Conservation (phyloP, 2,329 filamentous ascomycete species). For the Ascochyta koolunga region DNA sequence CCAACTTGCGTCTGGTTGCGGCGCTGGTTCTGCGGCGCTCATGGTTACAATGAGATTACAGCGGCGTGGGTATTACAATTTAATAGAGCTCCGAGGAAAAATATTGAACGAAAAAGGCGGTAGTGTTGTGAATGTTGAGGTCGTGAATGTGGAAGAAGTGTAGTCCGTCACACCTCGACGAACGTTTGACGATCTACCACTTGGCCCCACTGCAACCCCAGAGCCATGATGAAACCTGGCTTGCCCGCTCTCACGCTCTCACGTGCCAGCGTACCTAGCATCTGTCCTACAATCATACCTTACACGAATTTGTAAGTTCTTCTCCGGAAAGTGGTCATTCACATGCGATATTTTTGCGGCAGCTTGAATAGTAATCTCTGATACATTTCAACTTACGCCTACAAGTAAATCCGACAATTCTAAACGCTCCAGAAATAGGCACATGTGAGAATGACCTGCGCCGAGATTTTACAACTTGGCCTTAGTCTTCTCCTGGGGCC, state of each 20-base stretch:
- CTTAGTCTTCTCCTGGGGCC: constrained; percentile 51
- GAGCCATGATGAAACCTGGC: background rate
- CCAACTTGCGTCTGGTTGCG: constrained; percentile 36
- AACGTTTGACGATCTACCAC: constrained; percentile 17
- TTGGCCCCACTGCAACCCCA: constrained; percentile 8
- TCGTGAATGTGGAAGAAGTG: constrained; percentile 7
- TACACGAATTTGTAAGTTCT: too few relatives aligned
- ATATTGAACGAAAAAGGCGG: background rate
- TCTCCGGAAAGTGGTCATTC: too few relatives aligned
- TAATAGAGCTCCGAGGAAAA: background rate
- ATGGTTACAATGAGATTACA: constrained; percentile 16
- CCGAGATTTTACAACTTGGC: constrained; percentile 1
- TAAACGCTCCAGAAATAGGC: constrained; percentile 15
- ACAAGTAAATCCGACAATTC: constrained; percentile 7
- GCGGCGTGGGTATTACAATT: background rate
- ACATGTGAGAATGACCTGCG: constrained; percentile 8
- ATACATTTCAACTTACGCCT: background rate
- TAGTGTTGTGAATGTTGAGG: constrained; percentile 11
- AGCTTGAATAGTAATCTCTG: background rate
- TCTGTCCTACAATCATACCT: too few relatives aligned
- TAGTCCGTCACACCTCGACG: constrained; percentile 1
- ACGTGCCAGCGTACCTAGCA: constrained; percentile 25
- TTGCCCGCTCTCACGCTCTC: constrained; percentile 1
- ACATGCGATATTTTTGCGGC: too few relatives aligned
- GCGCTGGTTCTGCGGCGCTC: constrained; percentile 20